phyloP scores from a whole-genome alignment of 768 basidiomycete genomes.

The Imleria badia region DNA sequence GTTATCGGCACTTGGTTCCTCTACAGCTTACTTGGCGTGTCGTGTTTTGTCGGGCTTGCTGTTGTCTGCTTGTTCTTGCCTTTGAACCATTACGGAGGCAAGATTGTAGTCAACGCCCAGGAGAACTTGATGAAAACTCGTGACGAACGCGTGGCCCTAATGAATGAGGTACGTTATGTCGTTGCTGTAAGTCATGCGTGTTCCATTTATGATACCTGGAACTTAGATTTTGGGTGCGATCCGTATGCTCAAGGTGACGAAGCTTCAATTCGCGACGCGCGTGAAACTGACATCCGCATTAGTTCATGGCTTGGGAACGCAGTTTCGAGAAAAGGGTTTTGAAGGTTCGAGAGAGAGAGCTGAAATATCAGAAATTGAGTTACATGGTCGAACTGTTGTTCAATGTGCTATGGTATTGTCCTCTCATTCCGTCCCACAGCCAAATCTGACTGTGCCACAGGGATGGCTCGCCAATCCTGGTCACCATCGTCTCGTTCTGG shows the following conservation, averaged over 20 bases:
- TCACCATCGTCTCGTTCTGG: slow-evolving; percentile 63
- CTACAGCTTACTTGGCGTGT: slow-evolving; percentile 76
- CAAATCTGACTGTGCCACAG: slow-evolving; percentile 19
- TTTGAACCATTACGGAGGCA: slow-evolving; percentile 82
- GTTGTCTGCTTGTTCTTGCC: slow-evolving; percentile 73
- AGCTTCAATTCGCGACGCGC: not conserved
- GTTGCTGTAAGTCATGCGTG: not conserved
- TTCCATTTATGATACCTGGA: not conserved
- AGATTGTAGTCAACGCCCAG: slow-evolving; percentile 72
- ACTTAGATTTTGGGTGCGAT: slow-evolving; percentile 75
- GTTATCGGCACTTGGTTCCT: slow-evolving; percentile 71
- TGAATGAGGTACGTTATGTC: slow-evolving; percentile 73
- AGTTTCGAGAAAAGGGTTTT: slow-evolving; percentile 78
- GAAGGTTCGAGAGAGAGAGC: slow-evolving; percentile 73
- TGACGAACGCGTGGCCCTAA: slow-evolving; percentile 85
- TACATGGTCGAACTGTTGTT: slow-evolving; percentile 80
- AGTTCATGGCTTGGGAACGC: slow-evolving; percentile 96
- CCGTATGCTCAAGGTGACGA: slow-evolving; percentile 75
- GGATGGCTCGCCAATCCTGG: slow-evolving; percentile 52
- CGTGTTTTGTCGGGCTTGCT: slow-evolving; percentile 75
- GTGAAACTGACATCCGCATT: slow-evolving; percentile 1
- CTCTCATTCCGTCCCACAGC: not conserved
- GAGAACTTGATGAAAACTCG: slow-evolving; percentile 90
- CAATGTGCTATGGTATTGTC: slow-evolving; percentile 51
- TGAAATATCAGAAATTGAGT: slow-evolving; percentile 82